A percentile compares a stretch with the other conserved stretches of the same genome.
These are phyloP conservation scores for Saccharomycopsis sp. DNA, from an alignment of 805 yeast genomes.

Conservation along the genomic window DNA sequence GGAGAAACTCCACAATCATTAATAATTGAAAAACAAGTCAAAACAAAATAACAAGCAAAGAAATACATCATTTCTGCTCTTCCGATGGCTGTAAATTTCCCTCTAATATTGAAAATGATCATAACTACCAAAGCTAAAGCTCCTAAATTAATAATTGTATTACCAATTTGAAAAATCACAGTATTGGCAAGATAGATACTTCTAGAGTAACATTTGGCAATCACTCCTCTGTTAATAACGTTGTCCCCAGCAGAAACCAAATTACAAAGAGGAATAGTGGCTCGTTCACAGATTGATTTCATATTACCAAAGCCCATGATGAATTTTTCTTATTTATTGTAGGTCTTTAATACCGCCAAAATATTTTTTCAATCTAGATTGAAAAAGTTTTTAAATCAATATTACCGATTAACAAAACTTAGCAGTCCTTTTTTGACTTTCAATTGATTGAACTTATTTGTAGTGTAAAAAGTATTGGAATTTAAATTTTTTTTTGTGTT, in stretches of 20 bases:
- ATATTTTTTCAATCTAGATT: too few relatives aligned
- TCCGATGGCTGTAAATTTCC: conserved; percentile 92
- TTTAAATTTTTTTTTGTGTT: too few relatives aligned
- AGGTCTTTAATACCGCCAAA: too few relatives aligned
- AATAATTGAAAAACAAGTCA: conserved; percentile 55
- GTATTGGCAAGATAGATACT: conserved; percentile 86
- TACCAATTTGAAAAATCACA: conserved; percentile 79
- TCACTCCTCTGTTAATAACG: conserved; percentile 43
- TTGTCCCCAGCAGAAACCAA: conserved; percentile 17
- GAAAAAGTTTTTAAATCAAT: too few relatives aligned
- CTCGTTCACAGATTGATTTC: conserved; percentile 10
- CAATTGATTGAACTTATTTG: too few relatives aligned
- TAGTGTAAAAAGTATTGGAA: too few relatives aligned
- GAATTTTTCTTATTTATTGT: too few relatives aligned
- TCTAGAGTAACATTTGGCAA: conserved; percentile 76
- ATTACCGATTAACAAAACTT: too few relatives aligned
- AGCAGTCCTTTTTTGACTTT: too few relatives aligned
- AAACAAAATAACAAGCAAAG: conserved; percentile 47
- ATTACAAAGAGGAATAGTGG: conserved; percentile 16
- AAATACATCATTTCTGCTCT: conserved; percentile 75
- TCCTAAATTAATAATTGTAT: conserved; percentile 75
- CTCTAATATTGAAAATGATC: conserved; percentile 65
- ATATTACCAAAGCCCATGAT: conserved; percentile 11
- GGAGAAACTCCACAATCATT: conserved; percentile 93
- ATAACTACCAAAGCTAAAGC: conserved; percentile 54